Percentiles rank a stretch among this genome's conserved stretches.
Evolutionary conservation across 768 basidiomycete genomes (phyloP).

Genomic region (Pisolithus tinctorius): DNA sequence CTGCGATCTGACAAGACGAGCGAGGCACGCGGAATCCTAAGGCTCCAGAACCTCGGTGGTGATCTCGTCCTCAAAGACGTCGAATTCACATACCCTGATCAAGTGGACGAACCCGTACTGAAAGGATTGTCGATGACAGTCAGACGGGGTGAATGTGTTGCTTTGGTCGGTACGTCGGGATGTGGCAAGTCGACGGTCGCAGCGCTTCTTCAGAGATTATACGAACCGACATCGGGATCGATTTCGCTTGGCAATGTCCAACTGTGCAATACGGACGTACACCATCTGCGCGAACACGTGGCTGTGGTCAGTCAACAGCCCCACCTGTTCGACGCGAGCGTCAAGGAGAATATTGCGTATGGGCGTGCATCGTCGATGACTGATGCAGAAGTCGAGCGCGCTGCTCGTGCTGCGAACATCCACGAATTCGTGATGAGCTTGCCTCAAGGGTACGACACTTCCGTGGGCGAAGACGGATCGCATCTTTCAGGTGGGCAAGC

Average conservation of each 20-base stretch:
- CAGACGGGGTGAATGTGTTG: constrained; percentile 75
- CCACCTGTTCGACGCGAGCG: constrained; percentile 81
- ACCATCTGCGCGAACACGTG: constrained; percentile 75
- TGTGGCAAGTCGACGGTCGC: constrained; percentile 93
- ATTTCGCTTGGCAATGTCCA: constrained; percentile 53
- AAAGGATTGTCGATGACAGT: constrained; percentile 61
- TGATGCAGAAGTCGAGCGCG: constrained; percentile 53
- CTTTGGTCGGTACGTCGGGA: constrained; percentile 90
- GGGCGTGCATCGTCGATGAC: constrained; percentile 40
- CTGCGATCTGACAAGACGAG: constrained; percentile 51
- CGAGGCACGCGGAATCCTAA: constrained; percentile 65
- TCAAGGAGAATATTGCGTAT: constrained; percentile 88
- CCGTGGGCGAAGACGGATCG: constrained; percentile 86
- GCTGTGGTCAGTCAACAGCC: constrained; percentile 86
- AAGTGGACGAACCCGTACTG: constrained; percentile 67
- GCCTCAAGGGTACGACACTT: constrained; percentile 81
- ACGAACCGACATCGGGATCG: constrained; percentile 65
- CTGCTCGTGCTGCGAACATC: constrained; percentile 72
- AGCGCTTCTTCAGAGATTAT: constrained; percentile 79
- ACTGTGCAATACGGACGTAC: constrained; percentile 54
- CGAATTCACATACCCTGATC: constrained; percentile 78
- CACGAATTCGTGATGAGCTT: constrained; percentile 81
- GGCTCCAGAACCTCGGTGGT: constrained; percentile 55
- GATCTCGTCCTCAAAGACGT: constrained; percentile 67
- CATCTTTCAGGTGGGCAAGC: constrained; percentile 93